Base-by-base conservation (phyloP, 2,329 filamentous ascomycete species). In the Fusarium mundagurra region DNA sequence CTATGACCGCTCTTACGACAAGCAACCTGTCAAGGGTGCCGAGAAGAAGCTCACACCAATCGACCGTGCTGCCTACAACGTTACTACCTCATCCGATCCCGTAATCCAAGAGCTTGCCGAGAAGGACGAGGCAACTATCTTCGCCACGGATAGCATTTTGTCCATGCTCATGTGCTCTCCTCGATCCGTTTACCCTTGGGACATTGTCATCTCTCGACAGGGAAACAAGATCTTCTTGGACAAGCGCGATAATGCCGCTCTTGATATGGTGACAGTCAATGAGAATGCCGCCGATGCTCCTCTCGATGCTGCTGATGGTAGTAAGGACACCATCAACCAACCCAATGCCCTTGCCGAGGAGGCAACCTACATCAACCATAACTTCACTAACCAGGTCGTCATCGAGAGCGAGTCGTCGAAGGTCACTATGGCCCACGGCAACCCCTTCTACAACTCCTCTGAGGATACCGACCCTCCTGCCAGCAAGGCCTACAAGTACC, bases 111-210 rank as follows among this genome's bases (percentile, higher is more conserved):
- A 98, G 82, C 91, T 98, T 64, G 94, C 96, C 73, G 96, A 98
- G 79, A 97, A 95, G 88, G 92, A 97, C 81, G 95, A 98, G 86
- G 96, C 95, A 53, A 96, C 94, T 77, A 96, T 99, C 81, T 99
- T 98, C 82, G 95, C 96, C 73, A 98, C 96, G 50, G 95, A 98
- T 84, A 98, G 93, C 85, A 95, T 99, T 79, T 91, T 99, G 69
- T 98, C 96, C 76, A 98, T 98, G 95, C 92, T 99, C 80, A 99
- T 99, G 96, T 99, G 96, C 86, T 92, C 96, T 59, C 94, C 96
- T 68, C 94, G 97, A 80, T 98, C 94, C 66, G 94, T 99, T 73
- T 98, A 98, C 88, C 95, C 95, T 48, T 99, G 96, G 96, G 96
- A 99, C 84, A 92, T 99, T 79, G 93, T 99, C 82, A 97, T 99